Evolutionary conservation across 768 basidiomycete species (phyloP), one percentile per base, ranked within the genome.

Genomic region (Lactarius indigo): DNA sequence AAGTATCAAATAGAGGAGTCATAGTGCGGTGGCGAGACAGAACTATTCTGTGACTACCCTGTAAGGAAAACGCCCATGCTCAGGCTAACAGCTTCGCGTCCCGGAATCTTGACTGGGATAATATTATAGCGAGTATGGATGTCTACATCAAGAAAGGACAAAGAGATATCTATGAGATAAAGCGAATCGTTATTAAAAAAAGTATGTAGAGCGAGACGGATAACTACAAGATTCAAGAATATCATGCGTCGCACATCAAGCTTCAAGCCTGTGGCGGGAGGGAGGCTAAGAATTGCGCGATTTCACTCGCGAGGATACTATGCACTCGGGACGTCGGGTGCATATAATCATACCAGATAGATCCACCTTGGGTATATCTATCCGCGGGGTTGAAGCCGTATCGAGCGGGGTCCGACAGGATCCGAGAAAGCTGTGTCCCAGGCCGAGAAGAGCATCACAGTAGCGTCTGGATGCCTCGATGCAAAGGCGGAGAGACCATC

Each of bases 331-430:
- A 68, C 3, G 59, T 68, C 35, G 69, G 69, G 39, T 69, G 69
- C 62, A 69, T 69, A 26, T 57, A 59, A 56, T 69, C 69, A 20
- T 61, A 68, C 69, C 69, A 69, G 37, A 69, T 69, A 2, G 67
- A 60, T 26, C 69, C 69, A 33, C 66, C 59, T 47, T 64, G 60
- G 7, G 28, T 15, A 30, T 10, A 42, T 39, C 30, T 50, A 50
- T 57, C 68, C n/a, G 55, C 64, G 8, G 68, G 59, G 55, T 56
- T 70, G 61, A 70, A 70, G 57, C 69, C 68, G 47, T 65, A 66
- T 37, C 39, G 44, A n/a, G 59, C 61, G 20, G 69, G 69, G 13
- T 75, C 55, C 20, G 76, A 70, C 6, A 77, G 71, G 20, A 77
- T 70, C 9, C 68, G 59, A 9, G 56, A 64, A 65, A 77, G 74